Percentiles rank a stretch among this genome's conserved stretches.
phyloP scores from a whole-genome alignment of 192 early-diverging fungal genomes.

The Spizellomyces punctatus region DNA sequence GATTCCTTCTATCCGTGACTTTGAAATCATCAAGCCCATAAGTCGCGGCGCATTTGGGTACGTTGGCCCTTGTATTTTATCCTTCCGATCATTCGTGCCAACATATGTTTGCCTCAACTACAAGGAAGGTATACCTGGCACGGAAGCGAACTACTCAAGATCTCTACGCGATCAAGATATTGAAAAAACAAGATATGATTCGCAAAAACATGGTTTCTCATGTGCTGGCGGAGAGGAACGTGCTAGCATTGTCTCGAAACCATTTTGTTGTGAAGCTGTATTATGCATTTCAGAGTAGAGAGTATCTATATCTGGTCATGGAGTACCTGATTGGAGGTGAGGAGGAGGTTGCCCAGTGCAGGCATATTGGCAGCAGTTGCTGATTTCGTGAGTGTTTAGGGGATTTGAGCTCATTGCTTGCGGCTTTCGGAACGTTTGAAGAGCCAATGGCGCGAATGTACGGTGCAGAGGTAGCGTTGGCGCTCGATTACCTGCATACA shows the following conservation, averaged over 20 bases:
- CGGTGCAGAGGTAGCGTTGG: conserved; percentile 84
- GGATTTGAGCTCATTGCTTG: conserved; percentile 76
- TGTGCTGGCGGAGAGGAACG: conserved; percentile 84
- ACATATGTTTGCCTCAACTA: conserved; percentile 19
- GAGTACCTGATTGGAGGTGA: conserved; percentile 85
- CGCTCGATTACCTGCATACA: conserved; percentile 87
- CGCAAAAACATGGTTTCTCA: conserved; percentile 96
- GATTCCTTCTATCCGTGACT: conserved; percentile 86
- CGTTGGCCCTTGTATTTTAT: not conserved
- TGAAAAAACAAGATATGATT: conserved; percentile 93
- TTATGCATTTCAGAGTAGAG: conserved; percentile 88
- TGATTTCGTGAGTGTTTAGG: conserved; percentile 27
- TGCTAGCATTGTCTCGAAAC: conserved; percentile 73
- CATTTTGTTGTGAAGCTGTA: conserved; percentile 92
- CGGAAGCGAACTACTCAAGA: conserved; percentile 85
- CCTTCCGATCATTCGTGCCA: not conserved
- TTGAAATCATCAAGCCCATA: conserved; percentile 93
- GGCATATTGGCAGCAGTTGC: conserved; percentile 6
- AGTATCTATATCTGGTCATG: conserved; percentile 89
- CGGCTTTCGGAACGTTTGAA: conserved; percentile 76
- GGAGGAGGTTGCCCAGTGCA: not conserved
- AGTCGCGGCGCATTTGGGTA: conserved; percentile 92
- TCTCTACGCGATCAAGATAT: conserved; percentile 88
- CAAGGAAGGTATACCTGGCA: conserved; percentile 81
- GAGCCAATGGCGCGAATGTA: conserved; percentile 86